Evolutionary conservation across 768 basidiomycete species (phyloP), one percentile per base, ranked within the genome.

Genomic region (Inosperma sp.): DNA sequence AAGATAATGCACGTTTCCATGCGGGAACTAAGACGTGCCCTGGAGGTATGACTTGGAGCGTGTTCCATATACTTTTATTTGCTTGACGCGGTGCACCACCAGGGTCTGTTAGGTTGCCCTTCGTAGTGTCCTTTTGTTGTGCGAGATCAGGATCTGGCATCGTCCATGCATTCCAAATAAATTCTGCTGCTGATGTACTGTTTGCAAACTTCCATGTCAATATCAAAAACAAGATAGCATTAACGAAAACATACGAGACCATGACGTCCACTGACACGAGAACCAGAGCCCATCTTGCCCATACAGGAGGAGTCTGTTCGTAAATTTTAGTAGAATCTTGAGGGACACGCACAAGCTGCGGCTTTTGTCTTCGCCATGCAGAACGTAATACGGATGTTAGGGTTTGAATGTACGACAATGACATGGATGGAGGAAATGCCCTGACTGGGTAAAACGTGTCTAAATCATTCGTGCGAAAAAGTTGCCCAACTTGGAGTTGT

Each of bases 171-270:
- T 55, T 54, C 58, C 58, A 59, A 2, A 56, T 53, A 26, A 55
- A 26, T 30, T 57, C 58, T 10, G 55, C 49, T 36, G 53, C 53
- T 14, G 56, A 57, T 5, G 51, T 51, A 13, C 58, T 59, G 22
- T 19, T 10, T 33, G 22, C 17, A 29, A 37, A 25, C 22, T 23
- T 31, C 41, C 26, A 49, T 3, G 14, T 21, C 25, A 13, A 25
- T 26, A 21, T 12, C 42, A n/a, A 36, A 26, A 13, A 48, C 16
- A 41, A 29, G 9, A 47, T 8, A 19, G 33, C 4, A 31, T 3
- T 8, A n/a, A n/a, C n/a, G 5, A 5, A 25, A 4, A 56, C 56
- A 21, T 37, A 59, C 58, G 56, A n/a, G 25, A 53, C 51, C 53
- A 59, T 56, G 7, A 55, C 35, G 37, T 59, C 51, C 1, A 57